Evolutionary conservation across 768 basidiomycete genomes (phyloP).

Genomic region (Leucosporidium scottii): DNA sequence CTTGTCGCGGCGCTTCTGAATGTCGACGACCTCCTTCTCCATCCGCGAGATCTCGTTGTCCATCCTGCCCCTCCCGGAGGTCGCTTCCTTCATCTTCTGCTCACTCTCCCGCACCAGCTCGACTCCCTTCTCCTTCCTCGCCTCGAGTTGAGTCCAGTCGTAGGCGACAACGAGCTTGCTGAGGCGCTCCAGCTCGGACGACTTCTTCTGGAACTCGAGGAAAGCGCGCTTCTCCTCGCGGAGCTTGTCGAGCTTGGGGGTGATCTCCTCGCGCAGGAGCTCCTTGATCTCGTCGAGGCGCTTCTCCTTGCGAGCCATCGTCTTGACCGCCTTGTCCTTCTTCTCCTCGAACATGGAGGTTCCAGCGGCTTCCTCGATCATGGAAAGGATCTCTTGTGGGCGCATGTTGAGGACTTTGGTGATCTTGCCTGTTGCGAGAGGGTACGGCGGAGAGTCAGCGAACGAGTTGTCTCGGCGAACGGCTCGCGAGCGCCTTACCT

Average conservation of each 20-base stretch:
- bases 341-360: conserved; percentile 99
- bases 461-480: not conserved
- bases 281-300: conserved; percentile 79
- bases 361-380: conserved; percentile 98
- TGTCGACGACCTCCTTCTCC: conserved; percentile 59
- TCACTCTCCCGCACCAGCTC: conserved; percentile 39
- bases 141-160: conserved; percentile 59
- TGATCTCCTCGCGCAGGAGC: conserved; percentile 80
- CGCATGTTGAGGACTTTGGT: conserved; percentile 99
- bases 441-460: not conserved
- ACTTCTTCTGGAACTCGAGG: conserved; percentile 81
- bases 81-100: conserved; percentile 45
- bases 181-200: conserved; percentile 77
- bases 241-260: conserved; percentile 84
- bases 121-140: conserved; percentile 39
- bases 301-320: conserved; percentile 96
- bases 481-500: conserved; percentile 45
- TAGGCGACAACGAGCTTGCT: conserved; percentile 73
- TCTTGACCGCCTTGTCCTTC: conserved; percentile 92
- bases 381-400: conserved; percentile 91
- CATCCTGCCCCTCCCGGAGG: conserved; percentile 51
- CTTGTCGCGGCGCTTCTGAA: conserved; percentile 65
- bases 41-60: conserved; percentile 62
- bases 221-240: conserved; percentile 81
- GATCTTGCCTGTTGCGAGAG: conserved; percentile 53